Evolutionary conservation across 306 rosid species (phyloP).

Genomic region (Acacia crassicarpa): DNA sequence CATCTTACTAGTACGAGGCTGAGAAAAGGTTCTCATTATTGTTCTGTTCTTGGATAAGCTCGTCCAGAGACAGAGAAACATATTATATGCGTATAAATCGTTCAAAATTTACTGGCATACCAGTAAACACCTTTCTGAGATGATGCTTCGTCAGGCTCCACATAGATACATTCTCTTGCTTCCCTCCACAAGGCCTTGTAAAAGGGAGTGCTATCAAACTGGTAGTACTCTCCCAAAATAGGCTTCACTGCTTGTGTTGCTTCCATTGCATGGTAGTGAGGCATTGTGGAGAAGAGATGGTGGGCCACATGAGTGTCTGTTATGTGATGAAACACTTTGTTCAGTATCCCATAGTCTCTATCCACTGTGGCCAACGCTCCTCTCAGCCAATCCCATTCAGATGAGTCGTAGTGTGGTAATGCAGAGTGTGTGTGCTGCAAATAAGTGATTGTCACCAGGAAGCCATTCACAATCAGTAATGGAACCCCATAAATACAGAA

Average conservation of each 20-base stretch:
- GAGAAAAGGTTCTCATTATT: background rate
- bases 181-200: constrained; percentile 84
- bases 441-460: constrained; percentile 63
- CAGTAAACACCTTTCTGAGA: constrained; percentile 64
- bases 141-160: constrained; percentile 53
- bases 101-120: constrained; percentile 60
- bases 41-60: background rate
- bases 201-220: constrained; percentile 65
- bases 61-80: background rate
- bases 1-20: background rate
- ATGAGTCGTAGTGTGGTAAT: constrained; percentile 68
- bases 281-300: constrained; percentile 76
- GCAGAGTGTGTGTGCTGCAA: constrained; percentile 78
- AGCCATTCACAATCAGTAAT: constrained; percentile 54
- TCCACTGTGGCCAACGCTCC: constrained; percentile 75
- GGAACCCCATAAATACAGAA: constrained; percentile 55
- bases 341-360: constrained; percentile 68
- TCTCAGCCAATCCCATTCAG: constrained; percentile 85
- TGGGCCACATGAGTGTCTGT: constrained; percentile 75
- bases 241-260: constrained; percentile 66
- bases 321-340: constrained; percentile 68
- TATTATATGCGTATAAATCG: background rate
- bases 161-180: constrained; percentile 74
- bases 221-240: constrained; percentile 48
- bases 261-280: constrained; percentile 79